A percentile compares a stretch with the other conserved stretches of the same genome.
Evolutionary conservation across 192 early-diverging fungal genomes (phyloP).

Genomic region (Mortierella hygrophila): DNA sequence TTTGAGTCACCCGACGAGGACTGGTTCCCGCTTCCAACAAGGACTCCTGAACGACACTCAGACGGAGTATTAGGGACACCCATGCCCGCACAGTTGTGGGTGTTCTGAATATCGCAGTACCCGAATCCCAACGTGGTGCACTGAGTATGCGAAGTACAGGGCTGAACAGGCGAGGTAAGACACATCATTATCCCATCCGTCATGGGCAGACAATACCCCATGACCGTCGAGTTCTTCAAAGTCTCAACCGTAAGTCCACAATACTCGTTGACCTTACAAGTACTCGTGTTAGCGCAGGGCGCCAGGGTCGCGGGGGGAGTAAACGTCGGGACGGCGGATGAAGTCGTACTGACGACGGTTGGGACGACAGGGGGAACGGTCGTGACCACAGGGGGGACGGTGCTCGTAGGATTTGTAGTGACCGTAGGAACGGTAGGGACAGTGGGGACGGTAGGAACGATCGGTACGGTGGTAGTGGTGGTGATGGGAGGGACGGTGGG

Average conservation of each 20-base stretch:
- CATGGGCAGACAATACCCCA: constrained; percentile 22
- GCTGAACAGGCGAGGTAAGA: neutral
- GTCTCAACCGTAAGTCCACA: neutral
- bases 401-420: neutral
- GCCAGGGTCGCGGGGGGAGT: neutral
- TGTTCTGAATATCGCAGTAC: constrained; percentile 7
- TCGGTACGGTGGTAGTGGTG: no score
- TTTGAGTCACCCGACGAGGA: neutral
- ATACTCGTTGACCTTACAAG: constrained; percentile 16
- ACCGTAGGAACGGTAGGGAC: neutral
- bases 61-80: constrained; percentile 15
- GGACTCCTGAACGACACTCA: neutral
- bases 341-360: neutral
- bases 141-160: constrained; percentile 4
- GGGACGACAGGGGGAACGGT: neutral
- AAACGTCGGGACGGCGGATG: neutral
- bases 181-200: neutral
- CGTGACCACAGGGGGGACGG: neutral
- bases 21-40: neutral
- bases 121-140: constrained; percentile 18
- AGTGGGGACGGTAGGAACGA: neutral
- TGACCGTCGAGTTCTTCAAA: neutral
- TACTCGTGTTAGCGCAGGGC: constrained; percentile 5
- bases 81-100: constrained; percentile 20
- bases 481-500: neutral